Evolutionary conservation across 2,329 filamentous ascomycete genomes (phyloP), one percentile per base, ranked within the genome.

Genomic region (Fusarium verrucosum): DNA sequence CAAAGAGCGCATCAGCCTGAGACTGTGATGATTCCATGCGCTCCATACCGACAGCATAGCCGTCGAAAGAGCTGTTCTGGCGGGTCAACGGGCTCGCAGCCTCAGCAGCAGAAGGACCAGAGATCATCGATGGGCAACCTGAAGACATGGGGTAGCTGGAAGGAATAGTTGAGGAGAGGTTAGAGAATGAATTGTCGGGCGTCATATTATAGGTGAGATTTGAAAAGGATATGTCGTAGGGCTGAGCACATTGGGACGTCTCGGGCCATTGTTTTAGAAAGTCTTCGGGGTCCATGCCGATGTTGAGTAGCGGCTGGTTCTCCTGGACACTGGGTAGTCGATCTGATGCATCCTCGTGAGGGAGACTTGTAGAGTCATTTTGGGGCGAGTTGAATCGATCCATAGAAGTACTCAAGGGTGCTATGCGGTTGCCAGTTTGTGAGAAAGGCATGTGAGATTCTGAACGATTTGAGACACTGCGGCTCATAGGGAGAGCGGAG

Each of bases 51-150:
- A 73, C 69, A 8, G 67, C 51, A 38, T 61, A 66, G 62, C 75
- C 73, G 42, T 77, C 71, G 25, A 74, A 72, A 10, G 73, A 73
- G 72, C 81, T 83, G 64, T 79, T 81, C 53, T 79, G 76, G 35
- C 80, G 76, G 10, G 79, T 80, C 68, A 82, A 74, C 25, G 79
- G 76, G 52, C 75, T 76, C 4, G 74, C 53, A 1, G 71, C 75
- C 32, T 81, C 80, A 5, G 75, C 55, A 10, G 74, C 76, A 13
- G 78, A 78, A 5, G 76, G 74, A 1, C 75, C 78, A 4, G 80
- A 81, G 25, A 78, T 74, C 73, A 82, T 75, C 1, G 81, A 82
- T 2, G 80, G 80, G 46, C 77, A 81, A 5, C 71, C 70, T 1
- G 80, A 80, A 2, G 75, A 71, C 5, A 76, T 57, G 4, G 72